Base-by-base conservation (phyloP, 371 early-diverging fungal species). In the Catenaria anguillulae region DNA sequence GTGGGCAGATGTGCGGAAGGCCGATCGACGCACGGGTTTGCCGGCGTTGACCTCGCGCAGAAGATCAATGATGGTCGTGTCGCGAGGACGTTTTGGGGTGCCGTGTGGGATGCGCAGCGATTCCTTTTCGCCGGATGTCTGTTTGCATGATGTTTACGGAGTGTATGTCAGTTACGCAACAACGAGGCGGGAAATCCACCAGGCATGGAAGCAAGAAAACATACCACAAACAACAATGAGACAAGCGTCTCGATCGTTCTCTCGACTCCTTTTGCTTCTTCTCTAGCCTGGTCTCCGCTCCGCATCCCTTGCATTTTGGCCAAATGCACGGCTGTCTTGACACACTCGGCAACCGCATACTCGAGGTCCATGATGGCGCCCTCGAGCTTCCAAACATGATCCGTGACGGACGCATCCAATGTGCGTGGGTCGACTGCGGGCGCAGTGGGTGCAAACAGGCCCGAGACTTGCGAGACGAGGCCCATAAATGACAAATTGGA, bases 331-430 rank as follows among this genome's bases (percentile, higher is more conserved):
- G 36, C 58, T 12, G 36, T 13, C 58, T 42, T 23, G 26, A 58
- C 13, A 15, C 40, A 58, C 58, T 31, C 58, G 42, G 21, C 58
- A 8, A 58, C 24, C 21, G 31, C 35, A 36, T 58, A 35, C 26
- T 58, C 58, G 24, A 29, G 17, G 58, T 58, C 58, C 21, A 58
- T 19, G 2, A 58, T 10, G 0, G 31, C 13, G 10, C 24, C n/a
- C 58, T 58, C 58, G 40, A 58, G 42, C 58, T 29, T n/a, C 58
- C 58, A 58, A 8, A 58, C 31, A n/a, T 6, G 8, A 31, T 58
- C 43, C 15, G 24, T 58, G 58, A 58, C 15, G 24, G 24, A 2
- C 29, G 58, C 58, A 1, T 31, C 58, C 19, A 58, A 34, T 15
- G 31, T 36, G 31, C 52, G 52, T 15, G 15, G 13, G 15, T 10